Conservation (phyloP, 202 grass and related monocot genomes). For the Saccharum hybrid region DNA sequence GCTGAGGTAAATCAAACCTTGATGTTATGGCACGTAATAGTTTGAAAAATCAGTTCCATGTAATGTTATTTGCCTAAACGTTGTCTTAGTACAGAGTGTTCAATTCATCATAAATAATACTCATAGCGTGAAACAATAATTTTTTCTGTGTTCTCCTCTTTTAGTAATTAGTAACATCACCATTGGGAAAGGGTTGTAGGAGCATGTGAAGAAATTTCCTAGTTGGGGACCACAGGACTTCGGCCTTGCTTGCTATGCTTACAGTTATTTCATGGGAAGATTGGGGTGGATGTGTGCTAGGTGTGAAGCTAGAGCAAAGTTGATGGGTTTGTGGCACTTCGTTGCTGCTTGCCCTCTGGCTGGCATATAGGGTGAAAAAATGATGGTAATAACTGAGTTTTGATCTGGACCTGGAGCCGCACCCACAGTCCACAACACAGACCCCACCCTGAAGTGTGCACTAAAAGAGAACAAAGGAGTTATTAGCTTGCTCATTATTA, state of each 20-base stretch:
- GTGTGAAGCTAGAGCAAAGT: not conserved
- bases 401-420: not conserved
- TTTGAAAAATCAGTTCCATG: not conserved
- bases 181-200: not conserved
- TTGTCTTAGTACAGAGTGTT: not conserved
- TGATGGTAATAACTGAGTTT: not conserved
- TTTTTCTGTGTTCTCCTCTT: not conserved
- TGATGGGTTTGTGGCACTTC: not conserved
- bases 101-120: not conserved
- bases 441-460: not conserved
- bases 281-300: not conserved
- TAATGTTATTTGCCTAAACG: not conserved
- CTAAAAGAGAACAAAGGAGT: constrained; percentile 5
- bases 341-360: not conserved
- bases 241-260: not conserved
- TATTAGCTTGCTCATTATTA: not conserved
- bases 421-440: not conserved
- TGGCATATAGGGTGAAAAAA: not conserved
- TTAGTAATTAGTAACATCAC: not conserved
- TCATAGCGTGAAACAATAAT: not conserved
- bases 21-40: not conserved
- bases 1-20: constrained; percentile 67
- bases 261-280: constrained; percentile 19
- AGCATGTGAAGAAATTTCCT: constrained; percentile 2
- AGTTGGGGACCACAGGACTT: constrained; percentile 2